phyloP scores from a whole-genome alignment of 495 filamentous ascomycete species.

The Xylaria grammica region DNA sequence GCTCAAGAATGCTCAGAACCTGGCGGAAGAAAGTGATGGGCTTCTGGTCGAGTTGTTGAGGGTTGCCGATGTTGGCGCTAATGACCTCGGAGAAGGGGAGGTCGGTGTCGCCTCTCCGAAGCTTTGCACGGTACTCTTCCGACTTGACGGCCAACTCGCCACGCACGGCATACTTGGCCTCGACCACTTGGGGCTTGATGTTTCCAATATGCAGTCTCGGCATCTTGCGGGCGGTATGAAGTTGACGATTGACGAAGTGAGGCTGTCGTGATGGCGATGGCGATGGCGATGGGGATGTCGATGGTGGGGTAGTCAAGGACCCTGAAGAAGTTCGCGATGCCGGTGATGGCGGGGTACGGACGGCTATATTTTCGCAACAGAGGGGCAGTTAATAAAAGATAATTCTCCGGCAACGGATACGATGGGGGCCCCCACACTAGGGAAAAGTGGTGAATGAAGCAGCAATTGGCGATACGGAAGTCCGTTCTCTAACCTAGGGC shows the following conservation, averaged over 20 bases:
- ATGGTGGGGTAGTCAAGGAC: slow-evolving; percentile 29
- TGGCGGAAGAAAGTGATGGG: slow-evolving; percentile 99
- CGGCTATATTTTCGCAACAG: neutral
- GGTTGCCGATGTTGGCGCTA: slow-evolving; percentile 98
- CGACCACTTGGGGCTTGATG: slow-evolving; percentile 85
- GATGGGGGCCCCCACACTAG: neutral
- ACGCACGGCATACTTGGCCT: slow-evolving; percentile 94
- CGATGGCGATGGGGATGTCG: slow-evolving; percentile 15
- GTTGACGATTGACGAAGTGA: slow-evolving; percentile 24
- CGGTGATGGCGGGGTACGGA: slow-evolving; percentile 1
- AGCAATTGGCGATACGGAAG: neutral
- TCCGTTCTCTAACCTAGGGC: slow-evolving; percentile 12
- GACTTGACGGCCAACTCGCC: slow-evolving; percentile 91
- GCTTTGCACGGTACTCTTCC: slow-evolving; percentile 80
- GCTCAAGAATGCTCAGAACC: slow-evolving; percentile 91
- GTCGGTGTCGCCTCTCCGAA: slow-evolving; percentile 59
- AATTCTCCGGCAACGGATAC: neutral
- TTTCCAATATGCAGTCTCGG: slow-evolving; percentile 78
- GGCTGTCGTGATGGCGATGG: slow-evolving; percentile 21
- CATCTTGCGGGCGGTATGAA: slow-evolving; percentile 52
- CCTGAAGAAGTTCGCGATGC: slow-evolving; percentile 17
- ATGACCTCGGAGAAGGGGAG: slow-evolving; percentile 91
- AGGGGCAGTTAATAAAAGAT: neutral
- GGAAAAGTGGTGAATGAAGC: neutral
- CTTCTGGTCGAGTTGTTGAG: slow-evolving; percentile 97